These are phyloP conservation scores for Dendrobium catenatum DNA, from an alignment of 106 monocot genomes.

Conservation along the genomic window DNA sequence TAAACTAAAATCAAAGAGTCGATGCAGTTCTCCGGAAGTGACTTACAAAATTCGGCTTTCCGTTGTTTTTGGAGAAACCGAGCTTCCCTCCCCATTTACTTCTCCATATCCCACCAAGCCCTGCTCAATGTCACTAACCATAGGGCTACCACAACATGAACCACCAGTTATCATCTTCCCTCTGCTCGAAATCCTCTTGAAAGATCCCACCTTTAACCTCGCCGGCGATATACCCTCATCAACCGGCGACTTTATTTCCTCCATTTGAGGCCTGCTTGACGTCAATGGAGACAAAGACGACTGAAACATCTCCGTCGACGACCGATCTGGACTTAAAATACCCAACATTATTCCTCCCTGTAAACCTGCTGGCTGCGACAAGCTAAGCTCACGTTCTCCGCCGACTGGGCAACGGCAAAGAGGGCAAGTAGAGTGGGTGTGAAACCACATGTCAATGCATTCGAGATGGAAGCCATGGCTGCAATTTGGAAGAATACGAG, in stretches of 20 bases:
- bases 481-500: conserved; percentile 46
- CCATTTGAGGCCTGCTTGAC: background rate
- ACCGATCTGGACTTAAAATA: conserved; percentile 10
- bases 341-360: background rate
- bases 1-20: too few species aligned
- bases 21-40: too few species aligned
- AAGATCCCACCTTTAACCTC: conserved; percentile 7
- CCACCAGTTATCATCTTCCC: conserved; percentile 8
- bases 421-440: conserved; percentile 49
- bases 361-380: background rate
- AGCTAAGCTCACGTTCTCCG: background rate
- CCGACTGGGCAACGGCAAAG: conserved; percentile 32
- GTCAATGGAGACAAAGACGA: conserved; percentile 5
- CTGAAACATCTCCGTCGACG: background rate
- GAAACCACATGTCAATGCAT: conserved; percentile 67
- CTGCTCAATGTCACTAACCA: conserved; percentile 14
- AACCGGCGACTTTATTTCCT: background rate
- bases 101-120: conserved; percentile 6
- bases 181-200: conserved; percentile 18
- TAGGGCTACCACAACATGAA: background rate
- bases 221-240: conserved; percentile 6
- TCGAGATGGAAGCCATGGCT: conserved; percentile 49
- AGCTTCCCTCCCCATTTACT: conserved; percentile 2
- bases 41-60: too few species aligned
- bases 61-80: too few species aligned